Base-by-base conservation (phyloP, 257 asterid species). In the Fraxinus pennsylvanica region DNA sequence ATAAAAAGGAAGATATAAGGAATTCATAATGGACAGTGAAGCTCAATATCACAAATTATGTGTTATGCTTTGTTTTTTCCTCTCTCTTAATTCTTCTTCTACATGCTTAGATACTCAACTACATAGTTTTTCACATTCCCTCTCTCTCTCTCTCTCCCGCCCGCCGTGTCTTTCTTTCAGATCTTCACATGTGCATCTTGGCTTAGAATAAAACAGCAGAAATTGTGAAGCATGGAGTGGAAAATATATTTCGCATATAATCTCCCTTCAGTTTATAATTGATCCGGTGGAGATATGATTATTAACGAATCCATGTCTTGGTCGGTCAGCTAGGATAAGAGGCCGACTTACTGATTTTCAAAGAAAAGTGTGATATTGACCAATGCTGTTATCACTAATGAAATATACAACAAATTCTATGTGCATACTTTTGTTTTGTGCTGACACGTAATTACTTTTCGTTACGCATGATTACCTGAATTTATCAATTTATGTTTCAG, bases 401-500 rank as follows among this genome's bases (percentile, higher is more conserved):
- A 30, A 4, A 69, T 73, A 3, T 2, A 9, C 57, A 35, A 17
- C 45, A 33, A 21, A 32, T 12, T 68, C 17, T 25, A 70, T 73
- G 52, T 76, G 70, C 74, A 43, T 73, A 59, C 50, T 32, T 38
- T 52, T 21, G 10, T 39, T 63, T 15, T 74, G 15, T 70, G 78
- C n/a, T 30, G 35, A 32, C 72, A 8, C 65, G 10, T 71, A 75
- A 13, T 75, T 14, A n/a, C 36, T 75, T 70, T 75, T 22, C 66
- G 68, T 7, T 22, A 74, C 61, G 9, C 41, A 52, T 30, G 78
- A 72, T 74, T 61, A 68, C 74, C 80, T 78, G 63, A 65, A 73
- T 6, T 78, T 69, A 68, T 78, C 72, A 29, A 71, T 73, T 65
- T 78, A 76, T 83, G 78, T 79, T 82, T 76, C 99, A 95, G 99